These are phyloP conservation scores for Closterium sp. DNA, from an alignment of 139 green algal species.

Conservation along the genomic window DNA sequence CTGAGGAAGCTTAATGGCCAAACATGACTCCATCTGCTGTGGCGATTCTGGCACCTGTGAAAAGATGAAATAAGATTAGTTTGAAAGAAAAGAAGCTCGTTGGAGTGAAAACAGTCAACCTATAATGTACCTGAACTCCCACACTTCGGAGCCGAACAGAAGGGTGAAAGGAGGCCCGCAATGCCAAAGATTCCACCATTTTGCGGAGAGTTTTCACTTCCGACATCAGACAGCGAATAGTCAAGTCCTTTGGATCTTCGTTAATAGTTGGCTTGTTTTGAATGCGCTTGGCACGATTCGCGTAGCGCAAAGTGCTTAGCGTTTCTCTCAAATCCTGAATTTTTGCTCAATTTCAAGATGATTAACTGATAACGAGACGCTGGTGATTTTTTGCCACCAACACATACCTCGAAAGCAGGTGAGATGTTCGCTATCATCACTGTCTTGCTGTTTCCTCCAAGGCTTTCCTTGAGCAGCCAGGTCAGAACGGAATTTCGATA, in stretches of 20 bases:
- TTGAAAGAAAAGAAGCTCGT: not conserved
- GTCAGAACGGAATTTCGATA: conserved; percentile 19
- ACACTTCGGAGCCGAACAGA: not conserved
- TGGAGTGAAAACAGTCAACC: not conserved
- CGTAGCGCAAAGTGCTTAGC: not conserved
- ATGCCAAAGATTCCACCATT: not conserved
- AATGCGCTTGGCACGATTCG: conserved; percentile 77
- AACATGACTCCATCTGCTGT: not conserved
- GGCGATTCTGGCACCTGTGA: not conserved
- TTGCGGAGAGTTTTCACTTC: conserved; percentile 11
- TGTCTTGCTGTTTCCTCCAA: conserved; percentile 44
- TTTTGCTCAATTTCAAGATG: not conserved
- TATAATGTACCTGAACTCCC: not conserved
- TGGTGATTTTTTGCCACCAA: conserved; percentile 15
- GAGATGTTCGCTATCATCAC: conserved; percentile 40
- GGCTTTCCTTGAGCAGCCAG: conserved; percentile 33
- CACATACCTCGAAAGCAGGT: conserved; percentile 1
- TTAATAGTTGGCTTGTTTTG: conserved; percentile 91
- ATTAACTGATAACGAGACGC: conserved; percentile 20
- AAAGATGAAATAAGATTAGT: not conserved
- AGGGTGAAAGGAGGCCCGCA: not conserved
- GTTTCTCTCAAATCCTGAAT: not conserved
- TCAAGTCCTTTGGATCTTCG: conserved; percentile 65
- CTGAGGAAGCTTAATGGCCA: not conserved
- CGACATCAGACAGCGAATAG: not conserved